phyloP scores from a whole-genome alignment of 805 yeast species.

The Yamadazyma sp. region DNA sequence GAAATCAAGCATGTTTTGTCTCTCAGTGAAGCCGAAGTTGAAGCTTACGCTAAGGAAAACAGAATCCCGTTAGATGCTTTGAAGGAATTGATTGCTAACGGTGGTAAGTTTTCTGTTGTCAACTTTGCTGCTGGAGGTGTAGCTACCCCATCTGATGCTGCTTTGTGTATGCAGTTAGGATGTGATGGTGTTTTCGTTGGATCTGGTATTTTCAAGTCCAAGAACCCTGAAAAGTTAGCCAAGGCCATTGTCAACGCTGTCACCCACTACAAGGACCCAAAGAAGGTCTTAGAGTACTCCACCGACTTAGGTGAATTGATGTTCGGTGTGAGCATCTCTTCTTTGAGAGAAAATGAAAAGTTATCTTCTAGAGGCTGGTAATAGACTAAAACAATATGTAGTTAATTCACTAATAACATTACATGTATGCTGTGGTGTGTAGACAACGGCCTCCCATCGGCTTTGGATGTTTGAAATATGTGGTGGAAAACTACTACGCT shows the following conservation, averaged over 20 bases:
- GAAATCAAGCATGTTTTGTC: conserved; percentile 51
- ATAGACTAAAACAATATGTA: conserved; percentile 8
- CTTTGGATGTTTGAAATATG: too few relatives aligned
- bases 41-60: conserved; percentile 51
- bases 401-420: background rate
- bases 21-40: conserved; percentile 47
- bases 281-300: conserved; percentile 59
- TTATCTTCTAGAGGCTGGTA: conserved; percentile 57
- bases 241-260: conserved; percentile 79
- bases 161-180: conserved; percentile 59
- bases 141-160: conserved; percentile 88
- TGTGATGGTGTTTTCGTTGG: conserved; percentile 37
- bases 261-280: conserved; percentile 64
- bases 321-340: conserved; percentile 66
- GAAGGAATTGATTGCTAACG: conserved; percentile 45
- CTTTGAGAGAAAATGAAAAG: conserved; percentile 46
- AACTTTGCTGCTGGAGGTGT: conserved; percentile 89
- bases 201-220: conserved; percentile 75
- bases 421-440: too few relatives aligned
- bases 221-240: conserved; percentile 71
- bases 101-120: conserved; percentile 74
- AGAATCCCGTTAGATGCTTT: conserved; percentile 62
- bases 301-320: conserved; percentile 73
- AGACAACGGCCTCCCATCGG: too few relatives aligned
- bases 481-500: too few relatives aligned